Conservation (phyloP, 768 basidiomycete species). For the Termitomyces eurrhizus region DNA sequence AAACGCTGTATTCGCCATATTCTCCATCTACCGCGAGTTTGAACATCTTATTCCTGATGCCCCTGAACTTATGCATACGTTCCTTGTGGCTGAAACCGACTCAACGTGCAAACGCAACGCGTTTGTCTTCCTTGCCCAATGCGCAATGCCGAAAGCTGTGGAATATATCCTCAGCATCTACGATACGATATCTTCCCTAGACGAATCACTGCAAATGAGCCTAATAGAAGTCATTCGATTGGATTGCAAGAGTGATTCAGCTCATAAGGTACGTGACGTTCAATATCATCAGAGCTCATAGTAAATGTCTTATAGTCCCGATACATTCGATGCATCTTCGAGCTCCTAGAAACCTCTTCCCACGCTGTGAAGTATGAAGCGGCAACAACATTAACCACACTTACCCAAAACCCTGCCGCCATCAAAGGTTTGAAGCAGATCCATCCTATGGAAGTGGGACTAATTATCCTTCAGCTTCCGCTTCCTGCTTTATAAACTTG, state of each 20-base stretch:
- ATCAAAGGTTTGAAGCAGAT: slow-evolving; percentile 67
- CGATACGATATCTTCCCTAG: slow-evolving; percentile 76
- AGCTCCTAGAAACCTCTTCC: slow-evolving; percentile 83
- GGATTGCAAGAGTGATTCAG: slow-evolving; percentile 84
- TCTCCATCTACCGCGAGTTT: slow-evolving; percentile 91
- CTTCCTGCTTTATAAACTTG: slow-evolving; percentile 82
- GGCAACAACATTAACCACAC: slow-evolving; percentile 87
- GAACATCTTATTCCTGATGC: slow-evolving; percentile 41
- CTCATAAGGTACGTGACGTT: slow-evolving; percentile 62
- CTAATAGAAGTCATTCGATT: slow-evolving; percentile 90
- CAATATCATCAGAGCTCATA: slow-evolving; percentile 7
- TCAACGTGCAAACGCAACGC: slow-evolving; percentile 97
- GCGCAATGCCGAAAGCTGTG: slow-evolving; percentile 86
- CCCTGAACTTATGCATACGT: slow-evolving; percentile 92
- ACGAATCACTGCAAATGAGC: slow-evolving; percentile 93
- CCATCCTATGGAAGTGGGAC: neutral
- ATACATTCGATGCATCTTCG: slow-evolving; percentile 92
- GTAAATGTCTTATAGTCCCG: slow-evolving; percentile 51
- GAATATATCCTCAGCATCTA: slow-evolving; percentile 86
- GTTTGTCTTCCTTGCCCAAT: slow-evolving; percentile 88
- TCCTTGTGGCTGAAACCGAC: slow-evolving; percentile 94
- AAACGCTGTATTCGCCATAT: slow-evolving; percentile 96
- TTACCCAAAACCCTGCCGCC: slow-evolving; percentile 94
- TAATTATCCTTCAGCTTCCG: slow-evolving; percentile 59
- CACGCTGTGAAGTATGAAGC: slow-evolving; percentile 98